Percentiles rank a stretch among this genome's conserved stretches.
Evolutionary conservation across 169 alveolate species (phyloP).

Genomic region (Plasmodium malariae): DNA sequence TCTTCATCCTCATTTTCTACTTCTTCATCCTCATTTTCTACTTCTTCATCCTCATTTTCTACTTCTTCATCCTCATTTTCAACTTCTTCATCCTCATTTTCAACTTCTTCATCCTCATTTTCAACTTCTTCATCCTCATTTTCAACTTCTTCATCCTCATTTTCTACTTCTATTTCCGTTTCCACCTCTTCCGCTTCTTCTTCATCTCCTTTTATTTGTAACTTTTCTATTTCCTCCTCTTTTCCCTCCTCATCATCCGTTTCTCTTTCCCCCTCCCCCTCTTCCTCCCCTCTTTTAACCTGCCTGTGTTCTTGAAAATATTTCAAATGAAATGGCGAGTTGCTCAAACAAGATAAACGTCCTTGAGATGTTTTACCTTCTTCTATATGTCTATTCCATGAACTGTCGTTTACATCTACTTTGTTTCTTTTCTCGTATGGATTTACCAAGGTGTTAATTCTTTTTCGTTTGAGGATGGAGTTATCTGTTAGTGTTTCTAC

Average conservation of each 20-base stretch:
- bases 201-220: background rate
- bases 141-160: background rate
- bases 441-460: no score
- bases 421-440: background rate
- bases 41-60: background rate
- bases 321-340: background rate
- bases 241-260: background rate
- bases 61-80: background rate
- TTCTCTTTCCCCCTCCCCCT: background rate
- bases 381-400: background rate
- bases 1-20: background rate
- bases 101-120: background rate
- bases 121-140: background rate
- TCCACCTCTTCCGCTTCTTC: slow-evolving; percentile 11
- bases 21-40: background rate
- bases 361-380: background rate
- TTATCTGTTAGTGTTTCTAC: no score
- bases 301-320: background rate
- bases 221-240: background rate
- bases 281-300: background rate
- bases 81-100: slow-evolving; percentile 16
- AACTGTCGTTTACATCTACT: background rate
- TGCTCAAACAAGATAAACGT: background rate
- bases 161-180: background rate
- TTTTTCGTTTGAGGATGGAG: no score